Conservation (phyloP, 148 eudicot genomes). For the Heliamphora exappendiculata region DNA sequence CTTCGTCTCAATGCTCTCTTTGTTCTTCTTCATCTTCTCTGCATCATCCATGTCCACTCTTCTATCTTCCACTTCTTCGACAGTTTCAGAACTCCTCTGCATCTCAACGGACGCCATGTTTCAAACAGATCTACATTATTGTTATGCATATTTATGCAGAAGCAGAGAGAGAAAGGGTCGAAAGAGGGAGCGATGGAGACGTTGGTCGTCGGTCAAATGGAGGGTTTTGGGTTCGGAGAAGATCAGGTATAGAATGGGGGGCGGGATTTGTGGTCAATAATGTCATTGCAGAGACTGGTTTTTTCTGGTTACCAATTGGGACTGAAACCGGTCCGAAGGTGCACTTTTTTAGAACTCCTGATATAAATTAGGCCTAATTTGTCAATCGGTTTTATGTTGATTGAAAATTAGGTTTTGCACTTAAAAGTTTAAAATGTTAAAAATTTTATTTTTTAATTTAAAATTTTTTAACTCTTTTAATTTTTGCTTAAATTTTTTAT, state of each 20-base stretch:
- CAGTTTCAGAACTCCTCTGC: neutral
- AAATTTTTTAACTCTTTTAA: too few species aligned
- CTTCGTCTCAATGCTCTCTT: neutral
- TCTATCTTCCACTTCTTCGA: neutral
- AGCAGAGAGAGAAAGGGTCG: neutral
- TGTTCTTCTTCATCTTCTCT: neutral
- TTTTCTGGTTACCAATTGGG: neutral
- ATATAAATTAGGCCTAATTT: too few species aligned
- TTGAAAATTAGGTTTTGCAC: too few species aligned
- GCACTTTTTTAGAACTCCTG: too few species aligned
- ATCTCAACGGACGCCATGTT: slow-evolving; percentile 7
- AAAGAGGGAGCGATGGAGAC: neutral
- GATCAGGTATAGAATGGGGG: neutral
- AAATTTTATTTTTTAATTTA: too few species aligned
- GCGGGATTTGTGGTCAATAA: too few species aligned
- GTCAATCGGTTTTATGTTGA: too few species aligned
- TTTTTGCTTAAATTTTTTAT: too few species aligned
- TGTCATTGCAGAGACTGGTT: neutral
- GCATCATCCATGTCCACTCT: slow-evolving; percentile 1
- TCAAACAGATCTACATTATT: neutral
- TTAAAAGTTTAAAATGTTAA: too few species aligned
- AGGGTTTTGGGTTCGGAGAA: neutral
- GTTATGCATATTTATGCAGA: neutral
- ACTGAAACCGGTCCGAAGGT: too few species aligned
- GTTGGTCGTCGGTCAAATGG: slow-evolving; percentile 12